These are phyloP conservation scores for Globomyces pollinis-pini DNA, from an alignment of 192 early-diverging fungal species.

Conservation along the genomic window DNA sequence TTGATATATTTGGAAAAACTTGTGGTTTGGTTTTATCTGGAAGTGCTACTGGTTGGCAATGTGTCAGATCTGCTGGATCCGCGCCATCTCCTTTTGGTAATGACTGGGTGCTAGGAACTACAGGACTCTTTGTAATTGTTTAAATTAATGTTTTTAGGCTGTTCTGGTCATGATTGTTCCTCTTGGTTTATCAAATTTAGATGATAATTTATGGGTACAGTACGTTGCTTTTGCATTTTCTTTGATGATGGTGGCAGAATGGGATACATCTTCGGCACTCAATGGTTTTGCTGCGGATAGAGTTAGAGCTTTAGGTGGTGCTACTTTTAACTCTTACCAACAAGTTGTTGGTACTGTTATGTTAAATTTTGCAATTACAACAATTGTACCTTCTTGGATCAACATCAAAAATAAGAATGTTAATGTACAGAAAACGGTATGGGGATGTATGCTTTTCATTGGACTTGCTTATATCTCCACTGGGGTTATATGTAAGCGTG, in stretches of 20 bases:
- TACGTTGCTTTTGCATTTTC: slow-evolving; percentile 38
- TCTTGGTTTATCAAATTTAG: slow-evolving; percentile 38
- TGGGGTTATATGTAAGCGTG: slow-evolving; percentile 28
- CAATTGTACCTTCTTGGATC: slow-evolving; percentile 47
- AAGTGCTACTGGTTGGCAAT: slow-evolving; percentile 27
- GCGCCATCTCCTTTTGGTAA: slow-evolving; percentile 37
- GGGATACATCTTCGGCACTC: slow-evolving; percentile 27
- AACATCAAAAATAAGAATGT: slow-evolving; percentile 47
- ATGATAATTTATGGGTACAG: slow-evolving; percentile 49
- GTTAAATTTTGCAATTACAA: slow-evolving; percentile 44
- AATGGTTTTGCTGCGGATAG: slow-evolving; percentile 8
- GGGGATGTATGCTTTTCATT: slow-evolving; percentile 30
- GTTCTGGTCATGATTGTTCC: slow-evolving; percentile 35
- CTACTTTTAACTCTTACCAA: slow-evolving; percentile 13
- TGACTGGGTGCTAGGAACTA: slow-evolving; percentile 32
- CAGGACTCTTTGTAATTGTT: slow-evolving; percentile 38
- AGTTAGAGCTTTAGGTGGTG: slow-evolving; percentile 14
- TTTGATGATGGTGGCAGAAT: slow-evolving; percentile 31
- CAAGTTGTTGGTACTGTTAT: slow-evolving; percentile 39
- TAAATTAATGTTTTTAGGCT: too few relatives aligned
- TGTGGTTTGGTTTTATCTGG: slow-evolving; percentile 31
- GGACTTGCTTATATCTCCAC: slow-evolving; percentile 29
- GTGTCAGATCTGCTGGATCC: slow-evolving; percentile 15
- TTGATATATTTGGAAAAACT: slow-evolving; percentile 43
- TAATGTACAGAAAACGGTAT: slow-evolving; percentile 42